These are phyloP conservation scores for Suaeda aralocaspica DNA, from an alignment of 148 eudicot species.

Conservation along the genomic window DNA sequence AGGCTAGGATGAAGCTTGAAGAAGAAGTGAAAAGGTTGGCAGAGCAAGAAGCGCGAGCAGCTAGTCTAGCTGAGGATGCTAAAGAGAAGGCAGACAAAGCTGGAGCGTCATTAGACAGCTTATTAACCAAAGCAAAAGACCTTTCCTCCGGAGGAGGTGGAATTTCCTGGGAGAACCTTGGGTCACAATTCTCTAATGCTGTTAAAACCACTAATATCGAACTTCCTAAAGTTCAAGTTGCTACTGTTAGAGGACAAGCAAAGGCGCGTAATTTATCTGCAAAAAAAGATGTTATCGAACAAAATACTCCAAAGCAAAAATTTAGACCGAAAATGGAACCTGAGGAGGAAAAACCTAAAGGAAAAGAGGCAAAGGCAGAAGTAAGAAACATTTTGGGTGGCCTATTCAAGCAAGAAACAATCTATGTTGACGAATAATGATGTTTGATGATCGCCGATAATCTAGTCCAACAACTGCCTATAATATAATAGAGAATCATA, in stretches of 20 bases:
- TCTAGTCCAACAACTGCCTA: background rate
- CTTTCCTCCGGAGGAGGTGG: constrained; percentile 34
- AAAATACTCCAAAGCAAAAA: constrained; percentile 16
- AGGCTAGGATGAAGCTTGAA: constrained; percentile 45
- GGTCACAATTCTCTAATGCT: constrained; percentile 68
- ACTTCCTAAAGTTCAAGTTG: constrained; percentile 61
- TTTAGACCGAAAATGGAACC: constrained; percentile 18
- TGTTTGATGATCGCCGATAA: constrained; percentile 17
- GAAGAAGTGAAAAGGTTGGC: constrained; percentile 51
- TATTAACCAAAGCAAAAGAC: constrained; percentile 55
- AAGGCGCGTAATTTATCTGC: constrained; percentile 61
- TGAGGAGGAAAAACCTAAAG: constrained; percentile 37
- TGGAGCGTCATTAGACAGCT: constrained; percentile 49
- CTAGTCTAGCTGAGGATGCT: constrained; percentile 58
- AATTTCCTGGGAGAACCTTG: constrained; percentile 67
- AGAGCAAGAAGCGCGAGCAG: constrained; percentile 44
- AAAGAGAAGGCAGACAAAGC: constrained; percentile 52
- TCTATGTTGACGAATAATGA: constrained; percentile 83
- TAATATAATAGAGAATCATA: background rate
- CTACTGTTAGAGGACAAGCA: constrained; percentile 91
- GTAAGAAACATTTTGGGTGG: constrained; percentile 83
- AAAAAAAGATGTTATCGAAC: constrained; percentile 59
- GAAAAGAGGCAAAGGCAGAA: constrained; percentile 41
- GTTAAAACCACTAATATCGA: constrained; percentile 41
- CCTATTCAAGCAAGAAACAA: constrained; percentile 91